Percentiles rank a stretch among this genome's conserved stretches.
phyloP scores from a whole-genome alignment of 495 filamentous ascomycete species.

The Penicillium silybi region DNA sequence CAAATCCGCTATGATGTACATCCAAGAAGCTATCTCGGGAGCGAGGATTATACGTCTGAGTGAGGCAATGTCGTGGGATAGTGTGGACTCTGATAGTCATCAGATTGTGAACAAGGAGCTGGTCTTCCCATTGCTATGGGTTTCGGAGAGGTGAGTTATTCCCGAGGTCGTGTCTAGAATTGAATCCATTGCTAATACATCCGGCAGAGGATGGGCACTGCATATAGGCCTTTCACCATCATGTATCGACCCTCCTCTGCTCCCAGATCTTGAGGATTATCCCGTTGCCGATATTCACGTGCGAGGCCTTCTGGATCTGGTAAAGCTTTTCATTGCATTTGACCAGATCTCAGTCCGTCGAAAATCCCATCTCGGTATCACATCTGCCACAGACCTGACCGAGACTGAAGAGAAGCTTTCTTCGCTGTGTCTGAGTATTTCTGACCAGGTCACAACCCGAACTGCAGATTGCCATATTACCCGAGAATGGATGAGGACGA shows the following conservation, averaged over 20 bases:
- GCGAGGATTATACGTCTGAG: constrained; percentile 24
- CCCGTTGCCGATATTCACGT: constrained; percentile 14
- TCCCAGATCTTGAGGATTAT: constrained; percentile 1
- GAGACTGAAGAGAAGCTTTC: constrained; percentile 21
- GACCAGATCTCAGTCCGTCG: constrained; percentile 17
- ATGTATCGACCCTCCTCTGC: constrained; percentile 11
- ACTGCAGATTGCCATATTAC: constrained; percentile 31
- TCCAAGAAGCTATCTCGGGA: constrained; percentile 27
- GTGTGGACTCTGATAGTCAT: neutral
- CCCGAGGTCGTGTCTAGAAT: neutral
- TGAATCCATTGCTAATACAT: neutral
- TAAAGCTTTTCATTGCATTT: constrained; percentile 25
- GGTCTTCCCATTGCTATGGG: constrained; percentile 29
- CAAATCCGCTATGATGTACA: constrained; percentile 30
- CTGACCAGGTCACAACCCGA: constrained; percentile 12
- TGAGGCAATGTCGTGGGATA: neutral
- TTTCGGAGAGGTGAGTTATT: constrained; percentile 27
- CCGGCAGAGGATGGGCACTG: constrained; percentile 26
- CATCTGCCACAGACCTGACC: constrained; percentile 4
- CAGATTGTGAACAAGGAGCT: constrained; percentile 23
- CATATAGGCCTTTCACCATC: constrained; percentile 30
- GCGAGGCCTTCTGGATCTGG: constrained; percentile 25
- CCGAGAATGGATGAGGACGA: constrained; percentile 67
- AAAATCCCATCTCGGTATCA: neutral
- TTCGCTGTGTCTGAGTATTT: constrained; percentile 9